These are phyloP conservation scores for Monilinia vaccinii-corymbosi DNA, from an alignment of 2,329 filamentous ascomycete species.

Conservation along the genomic window DNA sequence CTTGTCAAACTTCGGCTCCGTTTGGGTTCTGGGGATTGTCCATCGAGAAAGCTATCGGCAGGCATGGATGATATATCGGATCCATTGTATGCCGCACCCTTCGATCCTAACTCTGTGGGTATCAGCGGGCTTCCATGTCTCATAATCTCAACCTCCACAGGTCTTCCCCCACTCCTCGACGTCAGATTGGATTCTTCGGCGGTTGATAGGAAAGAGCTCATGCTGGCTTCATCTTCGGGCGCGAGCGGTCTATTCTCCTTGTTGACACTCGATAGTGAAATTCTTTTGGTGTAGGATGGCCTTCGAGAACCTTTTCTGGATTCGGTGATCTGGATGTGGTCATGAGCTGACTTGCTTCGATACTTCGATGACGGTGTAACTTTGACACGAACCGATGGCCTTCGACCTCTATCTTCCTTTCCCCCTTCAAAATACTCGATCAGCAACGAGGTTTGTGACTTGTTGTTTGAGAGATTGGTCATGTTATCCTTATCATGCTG, in stretches of 20 bases:
- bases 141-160: conserved; percentile 81
- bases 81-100: conserved; percentile 54
- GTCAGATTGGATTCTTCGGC: conserved; percentile 71
- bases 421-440: conserved; percentile 70
- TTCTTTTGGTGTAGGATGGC: conserved; percentile 58
- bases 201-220: conserved; percentile 67
- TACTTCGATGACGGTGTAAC: conserved; percentile 56
- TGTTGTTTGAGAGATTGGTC: conserved; percentile 41
- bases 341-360: conserved; percentile 40
- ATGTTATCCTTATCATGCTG: conserved; percentile 37
- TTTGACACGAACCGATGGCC: conserved; percentile 62
- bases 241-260: conserved; percentile 35
- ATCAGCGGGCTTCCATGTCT: conserved; percentile 60
- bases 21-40: conserved; percentile 29
- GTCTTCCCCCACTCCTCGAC: conserved; percentile 50
- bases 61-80: conserved; percentile 86
- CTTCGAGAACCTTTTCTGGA: conserved; percentile 59
- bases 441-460: conserved; percentile 62
- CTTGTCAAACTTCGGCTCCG: conserved; percentile 26
- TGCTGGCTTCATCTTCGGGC: conserved; percentile 54
- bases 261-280: conserved; percentile 47
- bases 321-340: conserved; percentile 82
- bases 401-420: conserved; percentile 44
- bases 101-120: conserved; percentile 48
- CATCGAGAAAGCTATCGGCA: conserved; percentile 60